Base-by-base conservation (phyloP, 495 filamentous ascomycete species). In the Penicillium steckii region DNA sequence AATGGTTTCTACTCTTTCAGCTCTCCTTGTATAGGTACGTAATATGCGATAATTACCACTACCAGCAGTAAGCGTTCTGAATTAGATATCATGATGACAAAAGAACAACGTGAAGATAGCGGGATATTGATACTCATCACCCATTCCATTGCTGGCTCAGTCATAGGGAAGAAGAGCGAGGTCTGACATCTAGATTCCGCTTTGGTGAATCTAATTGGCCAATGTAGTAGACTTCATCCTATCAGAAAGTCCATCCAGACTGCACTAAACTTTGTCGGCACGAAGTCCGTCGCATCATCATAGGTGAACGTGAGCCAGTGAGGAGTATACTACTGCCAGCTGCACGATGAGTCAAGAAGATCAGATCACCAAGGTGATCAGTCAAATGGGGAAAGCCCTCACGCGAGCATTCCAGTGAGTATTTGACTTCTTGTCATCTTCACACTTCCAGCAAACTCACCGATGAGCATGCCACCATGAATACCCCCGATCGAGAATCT, bases 301-400 rank as follows among this genome's bases (percentile, higher is more conserved):
- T 52, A 40, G 50, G 30, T 32, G n/a, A n/a, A n/a, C n/a, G n/a
- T n/a, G n/a, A n/a, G n/a, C n/a, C n/a, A n/a, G n/a, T n/a, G n/a
- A n/a, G n/a, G n/a, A n/a, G n/a, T n/a, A n/a, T n/a, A n/a, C n/a
- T n/a, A n/a, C n/a, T n/a, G n/a, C 35, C 38, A 41, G 13, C 21
- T 41, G 19, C 21, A 41, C 24, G 48, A 52, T 56, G 48, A 56
- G 19, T 47, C 48, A 47, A 51, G 8, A 3, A 6, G n/a, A 37
- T 7, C 13, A 17, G 33, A 37, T 37, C 33, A 37, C 8, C 33
- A 15, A 37, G 15, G 26, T n/a, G n/a, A 46, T 46, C 41, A 26
- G n/a, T 42, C 30, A n/a, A 15, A 32, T 42, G 22, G 35, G 49
- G 48, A 10, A 56, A 44, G 9, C 23, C 8, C 24, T 17, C 45